Evolutionary conservation across 1,284 basidiomycete genomes (phyloP), one percentile per base, ranked within the genome.

Genomic region (Sanghuangporus sanghuang): DNA sequence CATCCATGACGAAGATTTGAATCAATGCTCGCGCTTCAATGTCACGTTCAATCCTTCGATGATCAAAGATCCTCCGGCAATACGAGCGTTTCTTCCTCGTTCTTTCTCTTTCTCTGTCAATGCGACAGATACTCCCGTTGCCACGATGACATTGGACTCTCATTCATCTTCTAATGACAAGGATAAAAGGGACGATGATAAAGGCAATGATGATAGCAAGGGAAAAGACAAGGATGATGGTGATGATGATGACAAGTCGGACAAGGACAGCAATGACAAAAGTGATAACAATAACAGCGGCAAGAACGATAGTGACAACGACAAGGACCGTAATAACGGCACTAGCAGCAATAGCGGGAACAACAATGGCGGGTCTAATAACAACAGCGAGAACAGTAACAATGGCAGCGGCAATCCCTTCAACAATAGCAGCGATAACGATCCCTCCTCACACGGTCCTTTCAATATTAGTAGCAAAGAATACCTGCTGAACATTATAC

Each of bases 1-100:
- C n/a, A 53, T 66, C 23, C 50, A 63, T 32, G 27, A 32, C 27
- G 65, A 62, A n/a, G 21, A 39, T 5, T 68, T 82, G n/a, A 71
- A 74, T 1, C 84, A 86, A 69, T 87, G 85, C 72, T 73, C 79
- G 66, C 69, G 76, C 3, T 81, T 86, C 69, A 72, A 74, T 16
- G 72, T 88, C 39, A 68, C 68, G 3, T 85, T 78, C 70, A 74
- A 81, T 63, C 68, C 75, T 0, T 68, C 71, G 3, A 63, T 70
- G n/a, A 69, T 76, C 35, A 62, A 71, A 12, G 68, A 69, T 6
- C 70, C 79, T 7, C 82, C 81, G 4, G 69, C 71, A 6, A 71
- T 85, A 32, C 79, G 81, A 21, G 74, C 76, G 1, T 84, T 81
- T 68, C 72, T 73, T 42, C 83, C 84, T 1, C 72, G 69, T 54